These are phyloP conservation scores for Arabidopsis lyrata DNA, from an alignment of 441 rosid species.

Conservation along the genomic window DNA sequence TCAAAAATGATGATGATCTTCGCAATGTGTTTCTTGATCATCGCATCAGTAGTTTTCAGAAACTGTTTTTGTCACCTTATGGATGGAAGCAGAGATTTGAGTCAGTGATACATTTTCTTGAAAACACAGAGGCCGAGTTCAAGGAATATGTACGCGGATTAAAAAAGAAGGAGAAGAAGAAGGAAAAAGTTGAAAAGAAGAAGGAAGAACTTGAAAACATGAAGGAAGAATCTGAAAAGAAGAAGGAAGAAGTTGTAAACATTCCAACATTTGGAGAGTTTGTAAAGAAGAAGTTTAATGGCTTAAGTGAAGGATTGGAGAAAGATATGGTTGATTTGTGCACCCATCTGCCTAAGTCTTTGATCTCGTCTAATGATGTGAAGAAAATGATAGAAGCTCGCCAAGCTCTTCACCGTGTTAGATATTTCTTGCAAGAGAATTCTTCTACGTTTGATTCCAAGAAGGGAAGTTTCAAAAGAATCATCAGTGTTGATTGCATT, in stretches of 20 bases:
- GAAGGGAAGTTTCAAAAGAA: neutral
- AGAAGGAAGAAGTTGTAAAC: neutral
- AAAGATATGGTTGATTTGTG: conserved; percentile 3
- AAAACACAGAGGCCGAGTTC: conserved; percentile 35
- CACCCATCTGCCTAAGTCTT: conserved; percentile 10
- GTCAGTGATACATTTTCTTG: conserved; percentile 22
- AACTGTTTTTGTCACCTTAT: neutral
- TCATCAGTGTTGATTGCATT: conserved; percentile 4
- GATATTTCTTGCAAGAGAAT: conserved; percentile 4
- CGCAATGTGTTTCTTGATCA: conserved; percentile 27
- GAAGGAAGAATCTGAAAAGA: neutral
- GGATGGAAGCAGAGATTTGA: conserved; percentile 14
- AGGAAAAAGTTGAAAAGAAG: neutral
- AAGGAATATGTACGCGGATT: neutral
- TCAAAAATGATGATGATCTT: neutral
- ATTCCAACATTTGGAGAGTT: conserved; percentile 19
- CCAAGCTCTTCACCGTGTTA: neutral
- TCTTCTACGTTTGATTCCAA: neutral
- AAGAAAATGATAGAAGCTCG: neutral
- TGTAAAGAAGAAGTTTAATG: neutral
- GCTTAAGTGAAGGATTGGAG: neutral
- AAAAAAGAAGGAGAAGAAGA: neutral
- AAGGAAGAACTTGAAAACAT: neutral
- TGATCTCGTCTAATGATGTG: conserved; percentile 9
- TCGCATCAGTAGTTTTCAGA: neutral